These are phyloP conservation scores for Penicillium sp. DNA, from an alignment of 2,329 filamentous ascomycete species.

Conservation along the genomic window DNA sequence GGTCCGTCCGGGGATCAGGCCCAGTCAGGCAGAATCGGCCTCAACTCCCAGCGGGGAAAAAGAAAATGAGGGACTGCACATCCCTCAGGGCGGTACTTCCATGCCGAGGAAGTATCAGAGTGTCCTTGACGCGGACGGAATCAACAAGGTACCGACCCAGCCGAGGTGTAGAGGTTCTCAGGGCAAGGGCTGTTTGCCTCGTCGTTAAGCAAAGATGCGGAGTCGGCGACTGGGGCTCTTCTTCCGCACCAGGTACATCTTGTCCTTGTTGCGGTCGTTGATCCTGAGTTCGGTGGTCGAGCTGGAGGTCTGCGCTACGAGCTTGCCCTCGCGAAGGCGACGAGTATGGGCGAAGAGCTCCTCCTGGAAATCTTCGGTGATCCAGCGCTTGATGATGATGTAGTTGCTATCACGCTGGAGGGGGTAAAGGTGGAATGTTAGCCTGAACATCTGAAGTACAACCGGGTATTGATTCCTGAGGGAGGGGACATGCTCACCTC, in stretches of 20 bases:
- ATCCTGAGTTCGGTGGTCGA: constrained; percentile 38
- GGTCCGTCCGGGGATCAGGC: no score
- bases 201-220: constrained; percentile 26
- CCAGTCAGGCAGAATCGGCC: constrained; percentile 2
- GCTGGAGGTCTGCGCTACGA: constrained; percentile 31
- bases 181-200: not conserved
- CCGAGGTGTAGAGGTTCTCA: not conserved
- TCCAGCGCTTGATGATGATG: constrained; percentile 67
- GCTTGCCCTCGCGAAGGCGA: constrained; percentile 52
- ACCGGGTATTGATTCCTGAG: no score
- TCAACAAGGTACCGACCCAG: not conserved
- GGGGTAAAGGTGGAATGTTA: not conserved
- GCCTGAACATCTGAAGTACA: not conserved
- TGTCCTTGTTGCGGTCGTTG: constrained; percentile 40
- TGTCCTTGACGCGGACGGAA: not conserved
- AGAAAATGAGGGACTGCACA: not conserved
- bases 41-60: constrained; percentile 9
- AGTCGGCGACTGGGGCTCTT: constrained; percentile 34
- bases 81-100: no score
- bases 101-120: not conserved
- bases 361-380: constrained; percentile 65
- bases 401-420: constrained; percentile 57
- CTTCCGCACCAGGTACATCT: constrained; percentile 43
- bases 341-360: constrained; percentile 66
- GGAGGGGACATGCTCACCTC: constrained; percentile 28